Conservation (phyloP, 805 yeast species). For the Saccharomycopsis sp. region DNA sequence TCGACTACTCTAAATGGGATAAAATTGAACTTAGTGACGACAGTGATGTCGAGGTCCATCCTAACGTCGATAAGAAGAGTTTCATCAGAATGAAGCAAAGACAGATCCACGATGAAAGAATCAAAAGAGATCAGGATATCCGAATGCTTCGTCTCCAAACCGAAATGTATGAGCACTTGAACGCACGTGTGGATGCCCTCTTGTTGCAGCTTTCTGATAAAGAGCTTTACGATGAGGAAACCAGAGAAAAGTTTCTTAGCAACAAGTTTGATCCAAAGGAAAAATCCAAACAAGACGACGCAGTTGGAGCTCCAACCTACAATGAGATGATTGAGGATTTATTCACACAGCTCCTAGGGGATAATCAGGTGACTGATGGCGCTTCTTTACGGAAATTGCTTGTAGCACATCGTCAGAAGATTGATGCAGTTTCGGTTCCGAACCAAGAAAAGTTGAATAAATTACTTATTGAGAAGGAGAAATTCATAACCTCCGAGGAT, state of each 20-base stretch:
- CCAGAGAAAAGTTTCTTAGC: slow-evolving; percentile 38
- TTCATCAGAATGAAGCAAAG: slow-evolving; percentile 96
- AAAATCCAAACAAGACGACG: slow-evolving; percentile 43
- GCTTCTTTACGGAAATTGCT: slow-evolving; percentile 38
- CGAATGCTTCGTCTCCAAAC: slow-evolving; percentile 67
- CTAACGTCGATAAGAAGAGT: slow-evolving; percentile 90
- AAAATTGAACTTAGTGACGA: slow-evolving; percentile 93
- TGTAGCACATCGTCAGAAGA: slow-evolving; percentile 59
- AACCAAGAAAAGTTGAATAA: slow-evolving; percentile 62
- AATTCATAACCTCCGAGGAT: slow-evolving; percentile 84
- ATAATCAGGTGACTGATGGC: slow-evolving; percentile 40
- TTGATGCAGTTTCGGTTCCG: slow-evolving; percentile 56
- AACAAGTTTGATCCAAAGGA: slow-evolving; percentile 51
- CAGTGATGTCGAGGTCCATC: slow-evolving; percentile 95
- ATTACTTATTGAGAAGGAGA: slow-evolving; percentile 61
- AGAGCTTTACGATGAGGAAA: slow-evolving; percentile 26
- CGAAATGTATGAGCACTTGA: slow-evolving; percentile 72
- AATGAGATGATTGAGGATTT: slow-evolving; percentile 92
- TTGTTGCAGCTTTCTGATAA: slow-evolving; percentile 37
- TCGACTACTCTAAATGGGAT: slow-evolving; percentile 98
- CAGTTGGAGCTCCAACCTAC: slow-evolving; percentile 45
- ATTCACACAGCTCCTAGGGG: slow-evolving; percentile 66
- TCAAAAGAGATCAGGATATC: slow-evolving; percentile 72
- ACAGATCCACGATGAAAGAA: slow-evolving; percentile 90
- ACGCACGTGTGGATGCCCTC: slow-evolving; percentile 64